phyloP scores from a whole-genome alignment of 2,329 filamentous ascomycete species.

The Fusarium sp. region DNA sequence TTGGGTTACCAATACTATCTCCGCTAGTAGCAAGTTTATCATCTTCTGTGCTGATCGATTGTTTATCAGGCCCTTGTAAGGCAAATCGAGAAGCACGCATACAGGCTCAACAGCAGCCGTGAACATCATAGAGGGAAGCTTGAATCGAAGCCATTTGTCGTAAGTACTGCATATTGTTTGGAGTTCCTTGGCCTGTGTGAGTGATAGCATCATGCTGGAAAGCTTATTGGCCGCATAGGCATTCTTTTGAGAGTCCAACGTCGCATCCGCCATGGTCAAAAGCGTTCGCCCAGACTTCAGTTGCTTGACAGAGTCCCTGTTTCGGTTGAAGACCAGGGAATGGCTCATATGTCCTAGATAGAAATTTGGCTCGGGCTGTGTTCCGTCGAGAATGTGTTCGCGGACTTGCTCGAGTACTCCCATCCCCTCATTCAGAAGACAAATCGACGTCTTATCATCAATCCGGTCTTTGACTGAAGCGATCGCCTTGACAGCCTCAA shows the following conservation, averaged over 20 bases:
- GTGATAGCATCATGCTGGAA: slow-evolving; percentile 39
- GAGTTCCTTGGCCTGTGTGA: slow-evolving; percentile 43
- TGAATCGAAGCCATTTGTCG: slow-evolving; percentile 72
- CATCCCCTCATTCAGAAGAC: slow-evolving; percentile 84
- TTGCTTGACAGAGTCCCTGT: slow-evolving; percentile 56
- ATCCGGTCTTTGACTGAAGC: slow-evolving; percentile 73
- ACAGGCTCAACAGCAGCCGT: slow-evolving; percentile 84
- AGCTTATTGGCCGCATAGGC: slow-evolving; percentile 37
- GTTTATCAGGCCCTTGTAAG: slow-evolving; percentile 77
- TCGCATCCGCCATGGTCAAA: slow-evolving; percentile 47
- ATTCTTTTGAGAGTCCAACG: slow-evolving; percentile 27
- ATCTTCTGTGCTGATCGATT: slow-evolving; percentile 75
- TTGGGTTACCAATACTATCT: slow-evolving; percentile 79
- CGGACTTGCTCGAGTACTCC: slow-evolving; percentile 86
- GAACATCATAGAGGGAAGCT: slow-evolving; percentile 83
- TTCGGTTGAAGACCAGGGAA: slow-evolving; percentile 58
- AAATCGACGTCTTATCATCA: slow-evolving; percentile 76
- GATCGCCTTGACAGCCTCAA: slow-evolving; percentile 69
- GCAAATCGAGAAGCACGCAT: slow-evolving; percentile 81
- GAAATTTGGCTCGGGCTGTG: slow-evolving; percentile 76
- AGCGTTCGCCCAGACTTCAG: slow-evolving; percentile 50
- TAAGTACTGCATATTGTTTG: slow-evolving; percentile 42
- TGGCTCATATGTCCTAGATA: slow-evolving; percentile 75
- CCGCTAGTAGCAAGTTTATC: slow-evolving; percentile 78
- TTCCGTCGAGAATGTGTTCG: slow-evolving; percentile 75